These are phyloP conservation scores for Pythium dissimile DNA, from an alignment of 352 stramenopile genomes.

Conservation along the genomic window DNA sequence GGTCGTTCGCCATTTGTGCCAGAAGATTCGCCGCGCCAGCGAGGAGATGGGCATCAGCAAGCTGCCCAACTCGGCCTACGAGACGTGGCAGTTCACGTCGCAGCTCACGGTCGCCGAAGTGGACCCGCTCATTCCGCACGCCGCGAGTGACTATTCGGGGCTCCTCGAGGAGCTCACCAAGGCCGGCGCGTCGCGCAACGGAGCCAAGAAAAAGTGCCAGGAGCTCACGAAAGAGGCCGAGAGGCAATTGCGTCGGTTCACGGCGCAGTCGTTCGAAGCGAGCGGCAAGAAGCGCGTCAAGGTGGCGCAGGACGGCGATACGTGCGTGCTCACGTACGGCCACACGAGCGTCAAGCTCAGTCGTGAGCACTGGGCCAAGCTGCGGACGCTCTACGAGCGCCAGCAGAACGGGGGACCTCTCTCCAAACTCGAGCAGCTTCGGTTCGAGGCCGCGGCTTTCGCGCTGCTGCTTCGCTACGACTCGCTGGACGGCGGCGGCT, in stretches of 20 bases:
- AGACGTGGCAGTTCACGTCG: slow-evolving; percentile 84
- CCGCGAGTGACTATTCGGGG: slow-evolving; percentile 60
- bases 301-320: slow-evolving; percentile 25
- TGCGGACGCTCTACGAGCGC: slow-evolving; percentile 76
- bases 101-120: slow-evolving; percentile 65
- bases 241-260: slow-evolving; percentile 25
- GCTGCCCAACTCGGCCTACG: slow-evolving; percentile 78
- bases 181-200: slow-evolving; percentile 55
- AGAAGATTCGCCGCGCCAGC: slow-evolving; percentile 58
- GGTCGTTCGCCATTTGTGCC: slow-evolving; percentile 57
- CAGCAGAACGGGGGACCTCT: slow-evolving; percentile 27
- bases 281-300: slow-evolving; percentile 26
- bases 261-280: slow-evolving; percentile 18
- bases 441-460: slow-evolving; percentile 83
- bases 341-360: slow-evolving; percentile 79
- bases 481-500: slow-evolving; percentile 90
- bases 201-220: slow-evolving; percentile 55
- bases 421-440: slow-evolving; percentile 8
- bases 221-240: slow-evolving; percentile 36
- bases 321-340: slow-evolving; percentile 59
- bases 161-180: slow-evolving; percentile 73
- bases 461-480: slow-evolving; percentile 90
- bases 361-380: slow-evolving; percentile 79
- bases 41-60: slow-evolving; percentile 77
- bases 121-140: slow-evolving; percentile 73